Percentiles rank a stretch among this genome's conserved stretches.
phyloP scores from a whole-genome alignment of 2,329 filamentous ascomycete species.

The Sclerotinia trifoliorum region DNA sequence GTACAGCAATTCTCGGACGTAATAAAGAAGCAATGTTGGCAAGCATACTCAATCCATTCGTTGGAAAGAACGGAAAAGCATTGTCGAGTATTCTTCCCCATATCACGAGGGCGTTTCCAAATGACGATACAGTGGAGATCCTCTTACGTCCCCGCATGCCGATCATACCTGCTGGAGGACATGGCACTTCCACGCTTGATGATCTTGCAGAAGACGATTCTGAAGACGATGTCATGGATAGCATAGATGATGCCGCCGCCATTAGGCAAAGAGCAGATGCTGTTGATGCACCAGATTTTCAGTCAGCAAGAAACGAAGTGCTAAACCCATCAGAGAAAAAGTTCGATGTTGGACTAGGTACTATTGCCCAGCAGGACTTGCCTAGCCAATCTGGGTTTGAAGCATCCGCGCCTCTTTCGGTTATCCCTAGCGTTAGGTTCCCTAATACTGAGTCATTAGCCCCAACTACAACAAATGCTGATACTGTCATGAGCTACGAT shows the following conservation, averaged over 20 bases:
- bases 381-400: not conserved
- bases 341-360: not conserved
- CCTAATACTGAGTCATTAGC: not conserved
- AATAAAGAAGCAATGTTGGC: slow-evolving; percentile 73
- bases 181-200: not conserved
- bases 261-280: not conserved
- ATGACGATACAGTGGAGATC: slow-evolving; percentile 67
- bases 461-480: not conserved
- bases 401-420: not conserved
- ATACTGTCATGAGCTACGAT: slow-evolving; percentile 13
- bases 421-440: not conserved
- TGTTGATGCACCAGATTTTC: not conserved
- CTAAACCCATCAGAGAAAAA: too few species aligned
- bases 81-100: slow-evolving; percentile 79
- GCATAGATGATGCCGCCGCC: not conserved
- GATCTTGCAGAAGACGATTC: slow-evolving; percentile 5
- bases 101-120: slow-evolving; percentile 63
- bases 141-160: slow-evolving; percentile 57
- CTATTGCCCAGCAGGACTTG: not conserved
- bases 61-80: slow-evolving; percentile 60
- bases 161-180: slow-evolving; percentile 37
- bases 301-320: not conserved
- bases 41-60: slow-evolving; percentile 76
- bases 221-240: slow-evolving; percentile 10
- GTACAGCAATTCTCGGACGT: slow-evolving; percentile 70